phyloP scores from a whole-genome alignment of 2,329 filamentous ascomycete species.

The Claviceps sp. region DNA sequence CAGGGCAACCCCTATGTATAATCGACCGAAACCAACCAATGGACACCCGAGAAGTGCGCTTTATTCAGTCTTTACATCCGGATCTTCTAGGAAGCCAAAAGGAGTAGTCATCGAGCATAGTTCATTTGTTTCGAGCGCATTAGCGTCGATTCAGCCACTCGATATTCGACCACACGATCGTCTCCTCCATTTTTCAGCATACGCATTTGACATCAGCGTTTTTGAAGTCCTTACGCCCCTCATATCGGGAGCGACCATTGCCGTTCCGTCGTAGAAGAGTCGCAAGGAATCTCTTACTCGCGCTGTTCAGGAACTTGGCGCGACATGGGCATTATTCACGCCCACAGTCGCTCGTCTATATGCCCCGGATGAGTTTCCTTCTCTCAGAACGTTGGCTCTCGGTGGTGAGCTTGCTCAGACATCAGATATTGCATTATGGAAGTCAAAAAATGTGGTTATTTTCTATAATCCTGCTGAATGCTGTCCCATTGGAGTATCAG shows the following conservation, averaged over 20 bases:
- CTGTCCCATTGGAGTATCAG: constrained; percentile 7
- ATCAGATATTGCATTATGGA: constrained; percentile 14
- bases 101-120: constrained; percentile 11
- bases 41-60: neutral
- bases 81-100: constrained; percentile 37
- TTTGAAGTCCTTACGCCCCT: constrained; percentile 8
- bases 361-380: constrained; percentile 3
- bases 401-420: constrained; percentile 14
- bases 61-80: constrained; percentile 37
- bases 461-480: constrained; percentile 24
- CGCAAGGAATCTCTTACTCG: constrained; percentile 4
- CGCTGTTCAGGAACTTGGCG: constrained; percentile 5
- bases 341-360: constrained; percentile 5
- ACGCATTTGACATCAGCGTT: constrained; percentile 10
- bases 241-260: constrained; percentile 7
- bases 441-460: constrained; percentile 18
- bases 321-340: constrained; percentile 5
- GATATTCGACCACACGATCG: neutral
- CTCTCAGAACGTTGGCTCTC: constrained; percentile 10
- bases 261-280: constrained; percentile 9
- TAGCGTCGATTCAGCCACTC: neutral
- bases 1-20: neutral
- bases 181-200: constrained; percentile 8
- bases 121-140: constrained; percentile 1
- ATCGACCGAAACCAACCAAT: neutral